A percentile compares a stretch with the other conserved stretches of the same genome.
These are phyloP conservation scores for Cercospora sojina DNA, from an alignment of 2,329 filamentous ascomycete species.

Conservation along the genomic window DNA sequence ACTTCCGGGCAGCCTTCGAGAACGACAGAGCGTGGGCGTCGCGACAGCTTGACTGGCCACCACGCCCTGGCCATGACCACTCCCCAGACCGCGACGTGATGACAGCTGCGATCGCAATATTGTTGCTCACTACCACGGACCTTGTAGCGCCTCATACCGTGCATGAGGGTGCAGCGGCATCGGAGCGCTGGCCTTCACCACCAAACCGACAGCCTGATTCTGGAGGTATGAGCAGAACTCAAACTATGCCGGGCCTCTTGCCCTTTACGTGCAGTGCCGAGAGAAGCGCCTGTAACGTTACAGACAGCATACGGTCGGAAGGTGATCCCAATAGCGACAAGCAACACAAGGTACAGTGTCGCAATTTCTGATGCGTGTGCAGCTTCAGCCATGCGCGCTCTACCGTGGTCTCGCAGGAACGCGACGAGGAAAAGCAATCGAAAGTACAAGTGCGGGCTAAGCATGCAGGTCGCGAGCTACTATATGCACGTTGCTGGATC, in stretches of 20 bases:
- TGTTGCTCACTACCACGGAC: neutral
- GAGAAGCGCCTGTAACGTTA: conserved; percentile 25
- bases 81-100: conserved; percentile 17
- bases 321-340: conserved; percentile 23
- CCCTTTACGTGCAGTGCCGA: conserved; percentile 22
- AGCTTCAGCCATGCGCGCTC: conserved; percentile 7
- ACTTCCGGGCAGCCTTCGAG: conserved; percentile 25
- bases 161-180: conserved; percentile 3
- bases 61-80: conserved; percentile 17
- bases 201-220: neutral
- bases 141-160: conserved; percentile 19
- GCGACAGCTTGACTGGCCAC: conserved; percentile 24
- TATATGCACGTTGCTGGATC: conserved; percentile 26
- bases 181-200: neutral
- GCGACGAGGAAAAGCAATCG: conserved; percentile 21
- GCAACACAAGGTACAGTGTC: conserved; percentile 20
- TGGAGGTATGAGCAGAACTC: conserved; percentile 7
- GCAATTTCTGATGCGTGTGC: conserved; percentile 24
- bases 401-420: conserved; percentile 18
- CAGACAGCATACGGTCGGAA: conserved; percentile 16
- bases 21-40: conserved; percentile 22
- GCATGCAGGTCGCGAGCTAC: conserved; percentile 29
- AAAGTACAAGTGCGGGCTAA: conserved; percentile 24
- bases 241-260: conserved; percentile 25
- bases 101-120: neutral